These are phyloP conservation scores for Mentha longifolia DNA, from an alignment of 257 asterid species.

Conservation along the genomic window DNA sequence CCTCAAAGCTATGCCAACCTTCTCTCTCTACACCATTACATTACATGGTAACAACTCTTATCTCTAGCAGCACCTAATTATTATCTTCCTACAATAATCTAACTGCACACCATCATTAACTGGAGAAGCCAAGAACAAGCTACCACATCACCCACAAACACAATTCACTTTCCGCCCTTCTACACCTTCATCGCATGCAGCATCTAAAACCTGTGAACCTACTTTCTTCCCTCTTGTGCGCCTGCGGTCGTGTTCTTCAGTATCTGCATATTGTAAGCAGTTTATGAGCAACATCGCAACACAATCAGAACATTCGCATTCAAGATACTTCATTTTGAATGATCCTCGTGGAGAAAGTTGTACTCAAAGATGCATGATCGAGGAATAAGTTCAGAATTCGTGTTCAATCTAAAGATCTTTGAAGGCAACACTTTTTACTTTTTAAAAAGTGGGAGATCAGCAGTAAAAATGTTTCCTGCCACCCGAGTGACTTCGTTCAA, in stretches of 20 bases:
- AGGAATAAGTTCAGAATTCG: background rate
- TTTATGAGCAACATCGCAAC: background rate
- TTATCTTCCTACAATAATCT: constrained; percentile 9
- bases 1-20: background rate
- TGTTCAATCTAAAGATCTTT: background rate
- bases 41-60: background rate
- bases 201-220: background rate
- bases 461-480: background rate
- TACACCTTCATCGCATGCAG: background rate
- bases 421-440: background rate
- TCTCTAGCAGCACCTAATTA: background rate
- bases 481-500: background rate
- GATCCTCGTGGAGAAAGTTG: background rate
- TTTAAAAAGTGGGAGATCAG: background rate
- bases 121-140: background rate
- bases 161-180: background rate
- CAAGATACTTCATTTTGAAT: background rate
- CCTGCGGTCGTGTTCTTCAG: constrained; percentile 57
- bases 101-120: constrained; percentile 1
- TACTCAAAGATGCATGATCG: background rate
- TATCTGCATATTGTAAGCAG: constrained; percentile 39
- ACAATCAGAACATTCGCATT: background rate
- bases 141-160: background rate
- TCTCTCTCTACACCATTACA: constrained; percentile 5
- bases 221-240: constrained; percentile 47